phyloP scores from a whole-genome alignment of 2,329 filamentous ascomycete genomes.

The Colletotrichum horii region DNA sequence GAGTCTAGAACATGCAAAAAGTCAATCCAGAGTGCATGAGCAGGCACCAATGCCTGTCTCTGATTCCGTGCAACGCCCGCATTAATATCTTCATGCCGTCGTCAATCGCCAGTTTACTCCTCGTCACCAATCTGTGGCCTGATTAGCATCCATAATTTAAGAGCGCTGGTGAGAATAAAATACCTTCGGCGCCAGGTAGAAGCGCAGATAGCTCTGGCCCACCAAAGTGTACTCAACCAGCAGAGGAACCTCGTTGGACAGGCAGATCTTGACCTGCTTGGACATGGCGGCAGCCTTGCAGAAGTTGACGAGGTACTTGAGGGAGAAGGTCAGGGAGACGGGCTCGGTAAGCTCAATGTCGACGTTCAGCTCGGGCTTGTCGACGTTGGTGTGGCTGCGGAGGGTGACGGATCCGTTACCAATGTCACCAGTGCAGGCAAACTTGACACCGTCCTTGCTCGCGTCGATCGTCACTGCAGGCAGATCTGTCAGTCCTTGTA shows the following conservation, averaged over 20 bases:
- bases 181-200: slow-evolving; percentile 99
- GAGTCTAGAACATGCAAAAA: slow-evolving; percentile 19
- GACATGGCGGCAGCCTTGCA: slow-evolving; percentile 95
- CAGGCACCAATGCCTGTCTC: slow-evolving; percentile 7
- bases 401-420: slow-evolving; percentile 94
- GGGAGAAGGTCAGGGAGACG: slow-evolving; percentile 93
- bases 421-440: slow-evolving; percentile 91
- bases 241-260: slow-evolving; percentile 95
- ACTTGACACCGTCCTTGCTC: slow-evolving; percentile 96
- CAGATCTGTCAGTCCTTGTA: slow-evolving; percentile 22
- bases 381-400: slow-evolving; percentile 84
- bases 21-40: slow-evolving; percentile 19
- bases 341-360: slow-evolving; percentile 91
- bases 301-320: slow-evolving; percentile 99
- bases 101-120: slow-evolving; percentile 31
- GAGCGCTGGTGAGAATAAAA: background rate
- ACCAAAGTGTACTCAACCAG: slow-evolving; percentile 88
- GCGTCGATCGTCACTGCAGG: slow-evolving; percentile 88
- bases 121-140: slow-evolving; percentile 42
- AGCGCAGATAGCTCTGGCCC: slow-evolving; percentile 88
- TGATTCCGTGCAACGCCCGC: slow-evolving; percentile 21
- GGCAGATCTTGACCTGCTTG: slow-evolving; percentile 82
- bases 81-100: slow-evolving; percentile 9
- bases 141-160: background rate
- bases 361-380: slow-evolving; percentile 86